phyloP scores from a whole-genome alignment of 177 flowering plant species.

The Vitis hybrid region DNA sequence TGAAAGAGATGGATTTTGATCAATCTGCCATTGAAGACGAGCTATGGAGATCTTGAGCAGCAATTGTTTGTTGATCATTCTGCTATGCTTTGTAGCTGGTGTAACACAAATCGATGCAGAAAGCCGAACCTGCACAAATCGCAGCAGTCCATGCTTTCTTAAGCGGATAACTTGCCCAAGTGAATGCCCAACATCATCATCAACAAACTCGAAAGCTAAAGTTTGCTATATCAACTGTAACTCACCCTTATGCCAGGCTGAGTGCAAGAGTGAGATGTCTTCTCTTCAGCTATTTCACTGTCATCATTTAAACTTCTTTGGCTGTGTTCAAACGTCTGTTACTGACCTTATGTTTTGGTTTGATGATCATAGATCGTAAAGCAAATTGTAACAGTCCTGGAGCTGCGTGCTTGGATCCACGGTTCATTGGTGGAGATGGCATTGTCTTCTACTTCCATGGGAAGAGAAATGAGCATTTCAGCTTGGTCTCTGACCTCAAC shows the following conservation, averaged over 20 bases:
- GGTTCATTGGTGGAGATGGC: conserved; percentile 60
- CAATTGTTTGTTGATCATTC: conserved; percentile 9
- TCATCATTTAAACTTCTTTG: neutral
- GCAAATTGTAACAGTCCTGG: conserved; percentile 49
- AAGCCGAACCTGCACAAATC: conserved; percentile 15
- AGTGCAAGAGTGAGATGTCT: conserved; percentile 39
- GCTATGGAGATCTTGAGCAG: conserved; percentile 14
- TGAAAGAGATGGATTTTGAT: neutral
- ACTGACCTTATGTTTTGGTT: neutral
- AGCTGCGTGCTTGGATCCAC: conserved; percentile 56
- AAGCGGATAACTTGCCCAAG: conserved; percentile 33
- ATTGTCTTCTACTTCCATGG: conserved; percentile 62
- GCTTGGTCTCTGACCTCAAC: conserved; percentile 44
- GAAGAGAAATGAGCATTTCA: conserved; percentile 43
- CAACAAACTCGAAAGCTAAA: conserved; percentile 26
- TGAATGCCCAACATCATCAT: conserved; percentile 32
- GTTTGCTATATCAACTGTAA: conserved; percentile 41
- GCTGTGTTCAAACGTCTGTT: neutral
- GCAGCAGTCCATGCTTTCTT: conserved; percentile 27
- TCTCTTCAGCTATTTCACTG: neutral
- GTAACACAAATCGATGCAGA: conserved; percentile 10
- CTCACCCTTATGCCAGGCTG: conserved; percentile 39
- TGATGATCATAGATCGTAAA: conserved; percentile 18
- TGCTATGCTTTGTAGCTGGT: conserved; percentile 19
- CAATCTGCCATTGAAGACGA: neutral